A percentile compares a stretch with the other conserved stretches of the same genome.
Conservation (phyloP, 768 basidiomycete species). For the Suillus paluster region DNA sequence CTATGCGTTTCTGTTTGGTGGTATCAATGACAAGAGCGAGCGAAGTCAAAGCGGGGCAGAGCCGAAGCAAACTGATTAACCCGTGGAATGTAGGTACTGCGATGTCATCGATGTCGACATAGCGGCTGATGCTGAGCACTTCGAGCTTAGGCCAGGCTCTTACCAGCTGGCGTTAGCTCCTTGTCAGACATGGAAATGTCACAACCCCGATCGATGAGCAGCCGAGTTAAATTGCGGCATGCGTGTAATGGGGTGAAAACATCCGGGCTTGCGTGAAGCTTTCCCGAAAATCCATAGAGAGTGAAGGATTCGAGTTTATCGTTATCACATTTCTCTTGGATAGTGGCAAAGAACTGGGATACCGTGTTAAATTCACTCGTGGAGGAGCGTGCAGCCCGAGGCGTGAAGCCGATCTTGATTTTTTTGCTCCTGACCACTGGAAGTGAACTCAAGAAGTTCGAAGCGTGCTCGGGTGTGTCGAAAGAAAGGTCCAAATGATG, state of each 20-base stretch:
- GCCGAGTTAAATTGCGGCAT: neutral
- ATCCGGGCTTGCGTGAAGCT: fast-evolving
- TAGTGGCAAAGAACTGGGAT: neutral
- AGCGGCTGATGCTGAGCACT: conserved; percentile 20
- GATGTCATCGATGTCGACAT: conserved; percentile 16
- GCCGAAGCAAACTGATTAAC: conserved; percentile 12
- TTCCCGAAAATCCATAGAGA: neutral
- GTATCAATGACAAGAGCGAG: conserved; percentile 28
- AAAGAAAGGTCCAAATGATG: fast-evolving
- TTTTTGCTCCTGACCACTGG: neutral
- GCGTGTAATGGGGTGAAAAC: neutral
- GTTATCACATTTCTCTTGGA: neutral
- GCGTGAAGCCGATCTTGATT: neutral
- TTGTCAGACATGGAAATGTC: conserved; percentile 20
- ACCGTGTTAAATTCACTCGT: neutral
- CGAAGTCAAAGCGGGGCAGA: conserved; percentile 17
- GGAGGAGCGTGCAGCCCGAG: neutral
- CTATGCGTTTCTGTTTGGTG: neutral
- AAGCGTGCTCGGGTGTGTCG: too few species aligned
- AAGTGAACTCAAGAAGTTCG: neutral
- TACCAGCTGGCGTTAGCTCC: conserved; percentile 18
- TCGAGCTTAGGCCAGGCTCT: conserved; percentile 27
- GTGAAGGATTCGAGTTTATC: neutral
- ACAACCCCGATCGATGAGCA: conserved; percentile 16
- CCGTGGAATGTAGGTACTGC: conserved; percentile 24